Percentiles rank a stretch among this genome's conserved stretches.
Evolutionary conservation across 257 asterid species (phyloP).

Genomic region (Primulina eburnea): DNA sequence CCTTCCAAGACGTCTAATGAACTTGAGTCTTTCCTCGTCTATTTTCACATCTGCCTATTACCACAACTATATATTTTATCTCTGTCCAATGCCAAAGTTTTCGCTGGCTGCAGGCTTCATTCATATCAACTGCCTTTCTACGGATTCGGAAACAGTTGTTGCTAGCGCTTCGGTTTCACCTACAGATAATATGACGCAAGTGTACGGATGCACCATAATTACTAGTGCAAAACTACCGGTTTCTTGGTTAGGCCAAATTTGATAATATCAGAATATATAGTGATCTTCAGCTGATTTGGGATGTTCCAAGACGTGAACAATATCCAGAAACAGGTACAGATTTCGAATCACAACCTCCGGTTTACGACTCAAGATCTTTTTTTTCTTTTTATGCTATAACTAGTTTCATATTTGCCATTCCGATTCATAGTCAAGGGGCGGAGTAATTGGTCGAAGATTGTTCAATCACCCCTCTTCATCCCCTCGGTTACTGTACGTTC

Average conservation of each 20-base stretch:
- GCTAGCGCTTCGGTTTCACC: neutral
- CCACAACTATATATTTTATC: slow-evolving; percentile 27
- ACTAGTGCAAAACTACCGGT: neutral
- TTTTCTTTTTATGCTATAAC: neutral
- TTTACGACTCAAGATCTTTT: neutral
- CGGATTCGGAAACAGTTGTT: neutral
- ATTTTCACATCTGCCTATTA: slow-evolving; percentile 12
- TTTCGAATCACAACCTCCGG: neutral
- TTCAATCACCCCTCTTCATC: neutral
- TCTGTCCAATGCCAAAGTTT: neutral
- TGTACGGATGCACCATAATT: neutral
- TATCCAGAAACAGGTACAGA: neutral
- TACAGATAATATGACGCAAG: neutral
- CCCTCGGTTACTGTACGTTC: neutral
- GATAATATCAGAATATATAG: neutral
- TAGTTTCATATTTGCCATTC: neutral
- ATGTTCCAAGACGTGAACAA: slow-evolving; percentile 9
- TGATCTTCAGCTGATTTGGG: slow-evolving; percentile 19
- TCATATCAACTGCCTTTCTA: slow-evolving; percentile 24
- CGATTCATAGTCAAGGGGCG: neutral
- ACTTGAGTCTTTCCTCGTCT: slow-evolving; percentile 10
- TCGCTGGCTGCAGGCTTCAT: neutral
- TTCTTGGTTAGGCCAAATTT: slow-evolving; percentile 9
- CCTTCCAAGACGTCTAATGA: slow-evolving; percentile 27
- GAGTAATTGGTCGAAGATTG: neutral